Evolutionary conservation across 73 alveolate genomes (phyloP), one percentile per base, ranked within the genome.

Genomic region (Stentor coeruleus): DNA sequence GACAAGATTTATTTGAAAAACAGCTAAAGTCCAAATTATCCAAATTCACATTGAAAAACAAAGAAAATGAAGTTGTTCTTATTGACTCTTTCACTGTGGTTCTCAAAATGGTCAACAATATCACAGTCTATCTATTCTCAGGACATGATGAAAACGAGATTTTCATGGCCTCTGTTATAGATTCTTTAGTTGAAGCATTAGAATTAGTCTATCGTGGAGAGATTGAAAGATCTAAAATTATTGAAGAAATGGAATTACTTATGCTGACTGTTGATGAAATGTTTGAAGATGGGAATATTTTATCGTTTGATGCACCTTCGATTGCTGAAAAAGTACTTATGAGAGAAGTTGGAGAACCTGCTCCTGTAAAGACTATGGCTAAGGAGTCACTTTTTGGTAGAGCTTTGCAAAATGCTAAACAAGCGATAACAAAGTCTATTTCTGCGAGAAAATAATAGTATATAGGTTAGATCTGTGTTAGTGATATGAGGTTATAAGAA

Each of bases 201-300:
- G 79, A 66, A 2, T 28, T 66, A 40, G 40, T 66, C 37, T 66
- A 66, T 33, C n/a, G 79, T 37, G 37, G 49, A 33, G 79, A 66
- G 37, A 20, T 66, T 33, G 79, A 66, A 11, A 20, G 37, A 66
- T 28, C 20, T 11, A 20, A 40, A 31, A 40, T 66, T 33, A 11
- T 20, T 66, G 79, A 66, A 20, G 79, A 66, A 40, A 66, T 66
- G 79, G 79, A 66, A 37, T 66, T 66, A 33, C n/a, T 66, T 37
- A 20, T 66, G 79, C 79, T 66, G n/a, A 31, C 79, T 20, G 33
- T 66, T 66, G 79, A 66, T 66, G 79, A 66, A 40, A 20, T 66
- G n/a, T 66, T 66, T 11, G 79, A 66, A 20, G 79, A 66, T 26
- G 79, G 79, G 42, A 0, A 28, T 66, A 33, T 66, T 20, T 1